These are phyloP conservation scores for Fomitiporia mediterranea DNA, from an alignment of 1,284 basidiomycete species.

Conservation along the genomic window DNA sequence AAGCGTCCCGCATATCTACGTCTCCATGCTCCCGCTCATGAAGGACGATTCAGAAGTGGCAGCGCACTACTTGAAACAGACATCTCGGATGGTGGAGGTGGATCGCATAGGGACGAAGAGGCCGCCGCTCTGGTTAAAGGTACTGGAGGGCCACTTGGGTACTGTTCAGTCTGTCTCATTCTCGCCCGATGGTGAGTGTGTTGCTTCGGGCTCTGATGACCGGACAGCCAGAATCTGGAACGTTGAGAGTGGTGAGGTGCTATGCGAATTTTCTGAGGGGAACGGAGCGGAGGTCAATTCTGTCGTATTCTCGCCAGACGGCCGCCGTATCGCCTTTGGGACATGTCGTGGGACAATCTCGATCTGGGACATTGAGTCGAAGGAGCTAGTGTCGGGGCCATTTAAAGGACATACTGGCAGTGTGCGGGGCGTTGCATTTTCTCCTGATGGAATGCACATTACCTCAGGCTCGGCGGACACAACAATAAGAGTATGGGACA, in stretches of 20 bases:
- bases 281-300: neutral
- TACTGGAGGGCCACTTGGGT: neutral
- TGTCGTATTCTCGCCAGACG: neutral
- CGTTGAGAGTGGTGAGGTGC: neutral
- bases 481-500: neutral
- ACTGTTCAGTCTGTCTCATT: neutral
- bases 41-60: neutral
- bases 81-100: neutral
- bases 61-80: neutral
- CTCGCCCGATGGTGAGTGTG: neutral
- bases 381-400: neutral
- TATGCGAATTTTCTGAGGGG: neutral
- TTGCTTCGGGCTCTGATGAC: neutral
- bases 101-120: neutral
- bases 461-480: neutral
- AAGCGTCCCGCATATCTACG: slow-evolving; percentile 3
- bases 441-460: neutral
- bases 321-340: neutral
- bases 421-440: neutral
- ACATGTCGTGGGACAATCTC: neutral
- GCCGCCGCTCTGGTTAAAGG: neutral
- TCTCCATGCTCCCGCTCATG: neutral
- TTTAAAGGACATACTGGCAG: neutral
- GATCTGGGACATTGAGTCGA: neutral
- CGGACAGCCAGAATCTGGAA: neutral